Percentiles rank a stretch among this genome's conserved stretches.
These are phyloP conservation scores for Naganishia cerealis DNA, from an alignment of 1,284 basidiomycete genomes.

Conservation along the genomic window DNA sequence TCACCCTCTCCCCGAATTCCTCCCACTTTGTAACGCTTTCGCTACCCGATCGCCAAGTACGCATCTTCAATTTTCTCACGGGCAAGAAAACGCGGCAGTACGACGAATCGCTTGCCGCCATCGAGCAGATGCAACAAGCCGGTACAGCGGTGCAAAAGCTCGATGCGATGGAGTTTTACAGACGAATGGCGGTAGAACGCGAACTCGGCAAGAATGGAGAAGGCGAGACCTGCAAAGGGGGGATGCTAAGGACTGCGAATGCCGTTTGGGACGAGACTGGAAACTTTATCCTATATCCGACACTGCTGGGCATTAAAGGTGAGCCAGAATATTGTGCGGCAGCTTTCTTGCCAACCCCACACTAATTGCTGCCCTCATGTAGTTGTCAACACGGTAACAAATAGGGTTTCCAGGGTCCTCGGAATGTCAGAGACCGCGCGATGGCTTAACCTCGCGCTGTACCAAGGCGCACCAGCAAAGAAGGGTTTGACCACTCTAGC, in stretches of 20 bases:
- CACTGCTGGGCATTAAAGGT: conserved; percentile 94
- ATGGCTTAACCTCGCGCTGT: conserved; percentile 83
- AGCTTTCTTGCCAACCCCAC: not conserved
- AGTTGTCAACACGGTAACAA: conserved; percentile 94
- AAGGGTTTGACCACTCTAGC: conserved; percentile 82
- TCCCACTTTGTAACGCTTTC: conserved; percentile 89
- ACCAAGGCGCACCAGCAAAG: conserved; percentile 90
- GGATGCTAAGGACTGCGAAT: conserved; percentile 66
- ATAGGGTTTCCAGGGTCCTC: conserved; percentile 82
- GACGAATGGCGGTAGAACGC: conserved; percentile 84
- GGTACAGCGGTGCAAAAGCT: conserved; percentile 85
- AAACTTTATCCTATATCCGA: conserved; percentile 88
- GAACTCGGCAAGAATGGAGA: conserved; percentile 69
- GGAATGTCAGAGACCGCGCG: conserved; percentile 94
- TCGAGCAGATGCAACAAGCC: conserved; percentile 95
- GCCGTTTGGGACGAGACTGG: conserved; percentile 97
- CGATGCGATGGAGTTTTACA: conserved; percentile 99
- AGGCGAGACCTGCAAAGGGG: conserved; percentile 44
- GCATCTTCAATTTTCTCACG: conserved; percentile 84
- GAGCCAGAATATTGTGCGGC: conserved; percentile 35
- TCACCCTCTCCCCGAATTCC: conserved; percentile 85
- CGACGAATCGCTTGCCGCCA: conserved; percentile 87
- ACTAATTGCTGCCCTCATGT: conserved; percentile 27
- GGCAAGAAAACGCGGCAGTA: conserved; percentile 90
- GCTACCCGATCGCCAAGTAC: conserved; percentile 85